A percentile compares a stretch with the other conserved stretches of the same genome.
These are phyloP conservation scores for Furcasterigmium furcatum DNA, from an alignment of 2,329 filamentous ascomycete species.

Conservation along the genomic window DNA sequence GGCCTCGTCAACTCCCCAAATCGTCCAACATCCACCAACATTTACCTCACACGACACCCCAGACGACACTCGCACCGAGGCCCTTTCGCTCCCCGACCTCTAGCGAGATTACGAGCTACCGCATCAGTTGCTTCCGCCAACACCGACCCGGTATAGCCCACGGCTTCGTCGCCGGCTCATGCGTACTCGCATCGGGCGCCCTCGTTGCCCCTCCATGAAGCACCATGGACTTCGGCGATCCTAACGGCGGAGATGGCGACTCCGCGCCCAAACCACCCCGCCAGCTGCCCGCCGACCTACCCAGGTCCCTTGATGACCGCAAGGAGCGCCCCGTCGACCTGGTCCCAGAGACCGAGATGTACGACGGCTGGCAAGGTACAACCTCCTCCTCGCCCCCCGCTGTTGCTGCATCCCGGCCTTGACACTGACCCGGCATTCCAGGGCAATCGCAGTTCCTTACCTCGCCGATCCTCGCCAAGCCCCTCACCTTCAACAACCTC, in stretches of 20 bases:
- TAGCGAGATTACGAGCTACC: no score
- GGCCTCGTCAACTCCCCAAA: background rate
- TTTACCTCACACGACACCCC: no score
- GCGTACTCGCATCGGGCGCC: slow-evolving; percentile 2
- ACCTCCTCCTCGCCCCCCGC: slow-evolving; percentile 11
- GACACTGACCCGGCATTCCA: slow-evolving; percentile 30
- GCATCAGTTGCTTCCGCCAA: no score
- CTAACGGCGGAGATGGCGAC: slow-evolving; percentile 34
- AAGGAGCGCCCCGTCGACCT: slow-evolving; percentile 63
- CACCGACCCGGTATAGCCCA: no score
- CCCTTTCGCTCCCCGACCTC: no score
- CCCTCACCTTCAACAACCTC: slow-evolving; percentile 77
- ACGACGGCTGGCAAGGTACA: slow-evolving; percentile 95
- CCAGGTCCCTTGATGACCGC: slow-evolving; percentile 87
- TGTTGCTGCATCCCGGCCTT: background rate
- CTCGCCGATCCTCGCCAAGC: slow-evolving; percentile 78
- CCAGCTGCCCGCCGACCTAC: slow-evolving; percentile 76
- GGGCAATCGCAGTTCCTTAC: slow-evolving; percentile 95
- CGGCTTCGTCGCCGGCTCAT: no score
- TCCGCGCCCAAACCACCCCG: slow-evolving; percentile 38
- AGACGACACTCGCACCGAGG: no score
- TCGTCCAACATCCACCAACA: background rate
- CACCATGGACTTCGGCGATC: slow-evolving; percentile 58
- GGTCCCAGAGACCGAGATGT: slow-evolving; percentile 87
- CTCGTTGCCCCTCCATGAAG: slow-evolving; percentile 30